Conservation (phyloP, 768 basidiomycete genomes). For the Pleurotus platypus region DNA sequence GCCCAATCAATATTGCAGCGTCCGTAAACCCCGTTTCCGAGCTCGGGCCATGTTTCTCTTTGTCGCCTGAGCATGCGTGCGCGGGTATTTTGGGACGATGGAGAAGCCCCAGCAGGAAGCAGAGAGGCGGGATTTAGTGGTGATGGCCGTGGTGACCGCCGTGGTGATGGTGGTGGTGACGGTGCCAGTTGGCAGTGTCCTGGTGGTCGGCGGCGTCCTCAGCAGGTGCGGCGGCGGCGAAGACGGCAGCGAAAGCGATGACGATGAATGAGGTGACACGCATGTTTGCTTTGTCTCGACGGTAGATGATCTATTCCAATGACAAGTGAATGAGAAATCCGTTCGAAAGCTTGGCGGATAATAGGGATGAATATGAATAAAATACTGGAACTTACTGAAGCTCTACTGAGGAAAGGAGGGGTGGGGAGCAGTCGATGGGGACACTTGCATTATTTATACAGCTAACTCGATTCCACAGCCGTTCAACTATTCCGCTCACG, state of each 20-base stretch:
- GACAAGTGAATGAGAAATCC: background rate
- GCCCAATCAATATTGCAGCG: too few species aligned
- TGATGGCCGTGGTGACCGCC: background rate
- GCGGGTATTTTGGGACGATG: too few species aligned
- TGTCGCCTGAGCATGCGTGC: too few species aligned
- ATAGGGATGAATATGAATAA: background rate
- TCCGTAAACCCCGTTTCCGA: too few species aligned
- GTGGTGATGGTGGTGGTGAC: background rate
- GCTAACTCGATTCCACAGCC: background rate
- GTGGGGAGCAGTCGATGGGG: background rate
- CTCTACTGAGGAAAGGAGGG: background rate
- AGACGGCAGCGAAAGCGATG: background rate
- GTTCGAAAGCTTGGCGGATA: background rate
- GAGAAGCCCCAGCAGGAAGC: slow-evolving; percentile 47
- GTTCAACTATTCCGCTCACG: background rate
- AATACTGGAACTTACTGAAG: background rate
- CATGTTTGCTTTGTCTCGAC: background rate
- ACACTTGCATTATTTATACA: background rate
- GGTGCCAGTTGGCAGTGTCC: background rate
- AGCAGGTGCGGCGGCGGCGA: background rate
- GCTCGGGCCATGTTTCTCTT: too few species aligned
- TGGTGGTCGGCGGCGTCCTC: background rate
- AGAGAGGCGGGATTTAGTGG: background rate
- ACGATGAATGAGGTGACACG: background rate
- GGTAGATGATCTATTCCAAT: background rate